A percentile compares a stretch with the other conserved stretches of the same genome.
Conservation (phyloP, 192 early-diverging fungal genomes). For the Globomyces pollinis-pini region DNA sequence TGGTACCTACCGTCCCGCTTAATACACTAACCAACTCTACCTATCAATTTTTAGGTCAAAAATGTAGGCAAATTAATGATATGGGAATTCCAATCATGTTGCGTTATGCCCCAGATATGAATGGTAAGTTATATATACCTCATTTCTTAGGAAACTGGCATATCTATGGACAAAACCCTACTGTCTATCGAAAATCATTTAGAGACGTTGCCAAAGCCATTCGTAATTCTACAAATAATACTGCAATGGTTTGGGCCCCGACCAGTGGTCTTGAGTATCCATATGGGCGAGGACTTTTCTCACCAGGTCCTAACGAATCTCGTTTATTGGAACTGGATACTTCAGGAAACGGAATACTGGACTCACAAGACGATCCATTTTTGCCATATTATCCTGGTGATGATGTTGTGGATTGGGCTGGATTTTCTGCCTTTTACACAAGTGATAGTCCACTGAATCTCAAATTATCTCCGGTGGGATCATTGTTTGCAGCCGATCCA, state of each 20-base stretch:
- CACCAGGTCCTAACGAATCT: neutral
- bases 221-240: conserved; percentile 17
- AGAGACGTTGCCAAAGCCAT: conserved; percentile 13
- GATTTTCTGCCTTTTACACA: conserved; percentile 22
- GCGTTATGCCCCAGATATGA: conserved; percentile 35
- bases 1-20: conserved; percentile 23
- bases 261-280: conserved; percentile 9
- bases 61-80: conserved; percentile 16
- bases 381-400: conserved; percentile 39
- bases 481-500: too few relatives aligned
- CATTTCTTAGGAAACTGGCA: conserved; percentile 28
- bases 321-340: conserved; percentile 3
- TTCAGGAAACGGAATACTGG: conserved; percentile 11
- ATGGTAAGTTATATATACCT: conserved; percentile 14
- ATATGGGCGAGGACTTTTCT: too few relatives aligned
- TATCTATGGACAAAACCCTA: conserved; percentile 24
- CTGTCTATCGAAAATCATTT: conserved; percentile 5
- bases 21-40: conserved; percentile 4
- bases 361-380: conserved; percentile 35
- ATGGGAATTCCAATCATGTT: conserved; percentile 23
- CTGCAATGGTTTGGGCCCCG: conserved; percentile 15
- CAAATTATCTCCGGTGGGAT: neutral
- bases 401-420: conserved; percentile 41
- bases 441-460: neutral
- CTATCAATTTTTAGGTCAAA: conserved; percentile 10